Base-by-base conservation (phyloP, 2,329 filamentous ascomycete species). In the Albophoma yamanashiensis region DNA sequence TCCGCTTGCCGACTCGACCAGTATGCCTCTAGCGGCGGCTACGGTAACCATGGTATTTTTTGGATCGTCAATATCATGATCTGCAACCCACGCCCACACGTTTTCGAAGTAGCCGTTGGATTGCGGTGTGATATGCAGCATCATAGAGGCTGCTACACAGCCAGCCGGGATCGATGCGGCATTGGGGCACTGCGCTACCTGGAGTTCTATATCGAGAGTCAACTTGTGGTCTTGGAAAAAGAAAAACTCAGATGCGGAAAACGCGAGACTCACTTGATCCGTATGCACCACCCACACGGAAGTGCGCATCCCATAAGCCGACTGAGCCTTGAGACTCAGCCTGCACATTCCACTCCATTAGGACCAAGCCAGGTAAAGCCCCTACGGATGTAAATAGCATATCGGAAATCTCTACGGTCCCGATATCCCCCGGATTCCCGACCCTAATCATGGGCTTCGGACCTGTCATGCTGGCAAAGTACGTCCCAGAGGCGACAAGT, bases 291-390 rank as follows among this genome's bases (percentile, higher is more conserved):
- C 92, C 93, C 67, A 99, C 84, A 69, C 94, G 91, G 76, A 94
- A 88, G 78, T 99, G 94, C n/a, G 92, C 87, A 69, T 99, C 94
- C 91, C 92, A 99, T 75, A 97, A 86, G 64, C 85, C 92, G 27
- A 86, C 87, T 1, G 85, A 83, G 56, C 90, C 91, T 60, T 86
- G 81, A 59, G 74, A 79, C 65, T 81, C 73, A 45, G 85, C 87
- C 31, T 84, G 85, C 55, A 96, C 78, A 75, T 97, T 97, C 89
- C 91, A 97, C 73, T 97, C 84, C 77, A 97, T 86, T 71, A 97
- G 82, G 68, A 96, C 91, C 25, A 91, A 92, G 65, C 93, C 92
- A 0, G 92, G 89, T 62, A 90, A 87, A 4, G 92, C 79, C 4
- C 92, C 93, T 66, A 86, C 82, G 39, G 92, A 96, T 73, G 90